Base-by-base conservation (phyloP, 768 basidiomycete genomes). In the Suillus hirtellus region DNA sequence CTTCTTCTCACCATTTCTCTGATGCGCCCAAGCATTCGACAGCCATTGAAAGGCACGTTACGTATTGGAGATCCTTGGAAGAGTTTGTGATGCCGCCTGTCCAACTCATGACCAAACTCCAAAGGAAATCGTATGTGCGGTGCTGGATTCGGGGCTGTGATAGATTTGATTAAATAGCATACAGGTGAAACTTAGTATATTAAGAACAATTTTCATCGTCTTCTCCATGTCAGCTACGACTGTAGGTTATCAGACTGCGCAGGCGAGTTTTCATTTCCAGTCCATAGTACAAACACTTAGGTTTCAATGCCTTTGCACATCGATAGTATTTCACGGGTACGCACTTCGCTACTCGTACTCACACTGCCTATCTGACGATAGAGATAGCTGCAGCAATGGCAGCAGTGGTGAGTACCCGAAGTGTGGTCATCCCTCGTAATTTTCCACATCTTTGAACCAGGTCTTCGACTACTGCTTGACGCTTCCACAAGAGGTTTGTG, bases 391-490 rank as follows among this genome's bases (percentile, higher is more conserved):
- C 34, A 54, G 53, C 53, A 10, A 54, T 54, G 35, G 19, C 34
- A 35, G 19, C 19, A 34, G 53, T 34, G 34, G 53, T 54, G 19
- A 17, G n/a, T n/a, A 6, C 37, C 34, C 14, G 6, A 8, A n/a
- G n/a, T 8, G 1, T 1, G 1, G 11, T 46, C 35, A 14, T 54
- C 12, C 19, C 2, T 31, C 4, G 31, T 7, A 14, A 35, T n/a
- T 5, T 12, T 49, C 3, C 7, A 27, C 21, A 42, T 47, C 11
- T 59, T 12, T 44, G 54, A 21, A 37, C 21, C 38, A 62, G 61
- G 27, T 40, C 35, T 62, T 31, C 31, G 61, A 62, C n/a, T 62
- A 62, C n/a, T 58, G 54, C 35, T 24, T 59, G 35, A 62, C 54
- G 15, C n/a, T 62, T 24, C 14, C 35, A 24, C 31, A 34, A 38